A percentile compares a stretch with the other conserved stretches of the same genome.
Conservation (phyloP, 2,329 filamentous ascomycete species). For the Trichoderma atroviride region DNA sequence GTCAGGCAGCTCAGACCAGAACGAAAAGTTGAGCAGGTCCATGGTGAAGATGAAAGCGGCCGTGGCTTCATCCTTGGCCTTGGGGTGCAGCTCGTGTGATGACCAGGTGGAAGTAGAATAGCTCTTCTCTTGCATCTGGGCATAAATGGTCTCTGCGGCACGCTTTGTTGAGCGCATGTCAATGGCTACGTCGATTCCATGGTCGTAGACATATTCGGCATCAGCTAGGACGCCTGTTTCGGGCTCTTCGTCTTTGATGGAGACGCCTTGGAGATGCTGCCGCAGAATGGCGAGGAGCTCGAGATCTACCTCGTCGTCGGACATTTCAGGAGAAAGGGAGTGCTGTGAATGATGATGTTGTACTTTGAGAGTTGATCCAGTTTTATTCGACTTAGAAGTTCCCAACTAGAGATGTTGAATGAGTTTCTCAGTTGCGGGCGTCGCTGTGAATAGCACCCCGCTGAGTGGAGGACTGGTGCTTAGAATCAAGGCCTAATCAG, state of each 20-base stretch:
- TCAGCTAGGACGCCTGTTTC: slow-evolving; percentile 81
- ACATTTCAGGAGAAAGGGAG: slow-evolving; percentile 57
- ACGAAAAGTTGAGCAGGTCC: slow-evolving; percentile 95
- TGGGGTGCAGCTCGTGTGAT: slow-evolving; percentile 86
- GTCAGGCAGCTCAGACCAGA: slow-evolving; percentile 78
- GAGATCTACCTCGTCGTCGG: slow-evolving; percentile 86
- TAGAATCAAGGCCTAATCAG: slow-evolving; percentile 7
- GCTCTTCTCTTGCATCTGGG: slow-evolving; percentile 77
- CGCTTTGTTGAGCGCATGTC: slow-evolving; percentile 80
- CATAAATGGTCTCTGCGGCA: slow-evolving; percentile 77
- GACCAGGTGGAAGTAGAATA: slow-evolving; percentile 89
- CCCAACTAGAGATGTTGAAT: neutral
- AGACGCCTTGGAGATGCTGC: slow-evolving; percentile 70
- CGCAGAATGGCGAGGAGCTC: slow-evolving; percentile 86
- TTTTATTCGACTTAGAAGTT: neutral
- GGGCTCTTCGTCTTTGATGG: slow-evolving; percentile 58
- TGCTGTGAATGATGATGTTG: neutral
- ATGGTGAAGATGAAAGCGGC: slow-evolving; percentile 96
- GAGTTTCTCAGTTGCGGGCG: neutral
- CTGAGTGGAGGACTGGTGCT: slow-evolving; percentile 3
- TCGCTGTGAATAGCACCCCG: slow-evolving; percentile 23
- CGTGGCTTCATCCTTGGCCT: slow-evolving; percentile 74
- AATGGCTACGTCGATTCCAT: slow-evolving; percentile 88
- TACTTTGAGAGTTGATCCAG: neutral
- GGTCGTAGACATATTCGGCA: slow-evolving; percentile 86